Base-by-base conservation (phyloP, 1,284 basidiomycete species). In the Melampsora larici-populina region DNA sequence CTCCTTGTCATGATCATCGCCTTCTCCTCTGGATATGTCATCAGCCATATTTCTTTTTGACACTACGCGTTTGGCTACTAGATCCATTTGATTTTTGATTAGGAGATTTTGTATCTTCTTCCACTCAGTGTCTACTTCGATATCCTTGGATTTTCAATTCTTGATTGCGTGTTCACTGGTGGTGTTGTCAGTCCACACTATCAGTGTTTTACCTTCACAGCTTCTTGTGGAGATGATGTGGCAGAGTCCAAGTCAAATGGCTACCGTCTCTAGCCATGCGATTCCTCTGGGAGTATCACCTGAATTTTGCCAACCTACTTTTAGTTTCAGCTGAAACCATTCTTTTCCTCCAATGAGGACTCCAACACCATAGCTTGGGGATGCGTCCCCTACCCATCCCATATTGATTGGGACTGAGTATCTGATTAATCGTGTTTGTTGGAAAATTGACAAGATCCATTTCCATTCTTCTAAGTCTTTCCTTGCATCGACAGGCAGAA, bases 261-360 rank as follows among this genome's bases (percentile, higher is more conserved):
- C 67, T 46, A 69, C 67, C 31, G 43, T 69, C 21, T 69, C 67
- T 8, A 69, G 67, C 36, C 46, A 69, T 46, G 67, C 33, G 6
- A 69, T 69, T 8, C 43, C 13, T 21, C 11, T 49, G 6, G 5
- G 3, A n/a, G 18, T 7, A 7, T 51, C 26, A 21, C n/a, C n/a
- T n/a, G n/a, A n/a, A n/a, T n/a, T n/a, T n/a, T n/a, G n/a, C n/a
- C n/a, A n/a, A n/a, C n/a, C 26, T n/a, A 9, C 49, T 29, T 26
- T n/a, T 8, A 69, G 31, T 29, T 69, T 21, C 18, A 71, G 60
- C 24, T 62, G 69, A 8, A 33, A 15, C 69, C 55, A 71, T 24
- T 33, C 13, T 13, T 40, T 40, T 4, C 51, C 24, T n/a, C n/a
- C n/a, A n/a, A n/a, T n/a, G n/a, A 17, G 60, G 5, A 7, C 51